These are phyloP conservation scores for Dothistroma septosporum DNA, from an alignment of 2,329 filamentous ascomycete genomes.

Conservation along the genomic window DNA sequence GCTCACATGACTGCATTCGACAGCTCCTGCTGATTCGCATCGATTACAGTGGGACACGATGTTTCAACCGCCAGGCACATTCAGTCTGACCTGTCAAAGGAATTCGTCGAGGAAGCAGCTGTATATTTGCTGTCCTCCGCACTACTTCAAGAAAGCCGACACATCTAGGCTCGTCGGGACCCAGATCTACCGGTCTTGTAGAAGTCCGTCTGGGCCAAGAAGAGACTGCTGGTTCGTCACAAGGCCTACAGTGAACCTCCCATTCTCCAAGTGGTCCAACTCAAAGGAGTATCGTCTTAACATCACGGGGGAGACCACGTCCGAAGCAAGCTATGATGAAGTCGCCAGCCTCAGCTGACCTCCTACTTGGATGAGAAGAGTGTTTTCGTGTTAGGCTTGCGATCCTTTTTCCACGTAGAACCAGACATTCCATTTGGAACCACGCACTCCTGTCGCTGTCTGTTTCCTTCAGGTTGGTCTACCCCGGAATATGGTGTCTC, in stretches of 20 bases:
- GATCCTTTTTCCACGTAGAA: neutral
- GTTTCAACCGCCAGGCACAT: neutral
- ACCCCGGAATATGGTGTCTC: neutral
- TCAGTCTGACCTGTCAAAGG: neutral
- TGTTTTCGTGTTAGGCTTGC: neutral
- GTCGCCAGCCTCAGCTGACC: neutral
- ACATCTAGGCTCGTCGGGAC: neutral
- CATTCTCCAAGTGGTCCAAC: neutral
- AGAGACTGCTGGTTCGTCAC: neutral
- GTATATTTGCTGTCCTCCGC: neutral
- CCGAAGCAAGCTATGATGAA: neutral
- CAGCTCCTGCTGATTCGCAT: neutral
- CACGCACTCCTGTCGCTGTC: neutral
- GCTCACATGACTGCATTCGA: neutral
- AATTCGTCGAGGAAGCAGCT: neutral
- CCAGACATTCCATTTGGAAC: neutral
- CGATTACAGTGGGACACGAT: neutral
- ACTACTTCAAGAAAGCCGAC: neutral
- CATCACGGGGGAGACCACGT: neutral
- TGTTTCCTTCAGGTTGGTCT: neutral
- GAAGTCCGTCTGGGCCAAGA: neutral
- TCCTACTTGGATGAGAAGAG: neutral
- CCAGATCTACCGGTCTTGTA: too few species aligned
- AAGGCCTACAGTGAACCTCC: neutral
- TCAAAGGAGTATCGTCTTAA: neutral